Percentiles rank a stretch among this genome's conserved stretches.
These are phyloP conservation scores for Albugo candida DNA, from an alignment of 352 stramenopile species.

Conservation along the genomic window DNA sequence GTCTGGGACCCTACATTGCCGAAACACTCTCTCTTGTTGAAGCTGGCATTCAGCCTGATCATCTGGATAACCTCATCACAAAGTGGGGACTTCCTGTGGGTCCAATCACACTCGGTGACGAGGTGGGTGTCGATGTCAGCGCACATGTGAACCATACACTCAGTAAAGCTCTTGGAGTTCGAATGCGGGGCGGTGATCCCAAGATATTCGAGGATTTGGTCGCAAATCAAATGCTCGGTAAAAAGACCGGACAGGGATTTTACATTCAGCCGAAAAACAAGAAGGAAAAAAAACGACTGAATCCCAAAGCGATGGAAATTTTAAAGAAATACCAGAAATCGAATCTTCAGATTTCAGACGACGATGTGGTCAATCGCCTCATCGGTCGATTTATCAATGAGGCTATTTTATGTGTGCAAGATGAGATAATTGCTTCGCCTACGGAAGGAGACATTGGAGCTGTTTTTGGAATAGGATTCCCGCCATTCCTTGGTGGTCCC, in stretches of 20 bases:
- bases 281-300: conserved; percentile 82
- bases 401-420: conserved; percentile 90
- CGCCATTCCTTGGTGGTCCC: conserved; percentile 91
- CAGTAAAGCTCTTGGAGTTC: conserved; percentile 85
- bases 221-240: conserved; percentile 86
- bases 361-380: conserved; percentile 85
- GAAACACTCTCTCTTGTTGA: conserved; percentile 82
- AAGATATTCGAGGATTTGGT: conserved; percentile 92
- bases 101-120: conserved; percentile 91
- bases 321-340: conserved; percentile 65
- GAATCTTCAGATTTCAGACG: conserved; percentile 57
- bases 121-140: conserved; percentile 95
- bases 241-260: conserved; percentile 95
- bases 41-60: conserved; percentile 83
- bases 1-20: conserved; percentile 88
- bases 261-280: conserved; percentile 89
- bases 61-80: conserved; percentile 88
- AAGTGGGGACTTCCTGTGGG: conserved; percentile 95
- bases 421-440: conserved; percentile 94
- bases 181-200: conserved; percentile 86
- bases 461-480: conserved; percentile 98
- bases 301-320: conserved; percentile 70
- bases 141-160: conserved; percentile 88
- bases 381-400: conserved; percentile 96
- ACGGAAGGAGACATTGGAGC: conserved; percentile 94